phyloP scores from a whole-genome alignment of 2,329 filamentous ascomycete genomes.

The Fusarium multiceps region DNA sequence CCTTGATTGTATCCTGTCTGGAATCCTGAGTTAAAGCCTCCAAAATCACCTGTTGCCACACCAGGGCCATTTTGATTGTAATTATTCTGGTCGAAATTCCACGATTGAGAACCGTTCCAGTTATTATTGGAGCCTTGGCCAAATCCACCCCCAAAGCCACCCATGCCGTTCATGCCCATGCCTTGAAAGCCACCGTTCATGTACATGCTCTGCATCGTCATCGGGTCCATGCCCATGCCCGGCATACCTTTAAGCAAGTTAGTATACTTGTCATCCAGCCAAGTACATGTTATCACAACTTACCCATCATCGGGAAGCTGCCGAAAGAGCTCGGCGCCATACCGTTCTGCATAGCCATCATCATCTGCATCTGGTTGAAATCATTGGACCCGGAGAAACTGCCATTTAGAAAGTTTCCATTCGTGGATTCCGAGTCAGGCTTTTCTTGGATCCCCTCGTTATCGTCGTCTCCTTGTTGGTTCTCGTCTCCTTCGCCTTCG shows the following conservation, averaged over 20 bases:
- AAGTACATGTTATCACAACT: conserved; percentile 50
- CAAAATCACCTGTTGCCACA: conserved; percentile 84
- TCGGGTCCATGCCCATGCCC: conserved; percentile 86
- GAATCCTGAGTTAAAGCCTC: conserved; percentile 81
- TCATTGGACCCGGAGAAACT: conserved; percentile 71
- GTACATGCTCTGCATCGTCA: conserved; percentile 79
- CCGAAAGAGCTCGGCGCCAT: conserved; percentile 68
- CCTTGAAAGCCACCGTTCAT: conserved; percentile 83
- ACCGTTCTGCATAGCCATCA: conserved; percentile 80
- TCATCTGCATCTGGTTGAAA: conserved; percentile 82
- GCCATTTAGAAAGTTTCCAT: conserved; percentile 66
- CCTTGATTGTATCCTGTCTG: conserved; percentile 83
- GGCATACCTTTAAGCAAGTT: conserved; percentile 71
- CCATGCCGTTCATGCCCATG: conserved; percentile 84
- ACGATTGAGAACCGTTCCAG: conserved; percentile 84
- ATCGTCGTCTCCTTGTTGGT: conserved; percentile 44
- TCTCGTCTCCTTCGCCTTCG: conserved; percentile 29
- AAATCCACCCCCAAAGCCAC: conserved; percentile 74
- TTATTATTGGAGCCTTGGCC: conserved; percentile 76
- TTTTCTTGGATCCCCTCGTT: conserved; percentile 49
- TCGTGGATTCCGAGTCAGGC: conserved; percentile 54
- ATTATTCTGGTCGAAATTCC: conserved; percentile 89
- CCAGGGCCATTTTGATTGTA: conserved; percentile 87
- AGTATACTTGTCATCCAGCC: conserved; percentile 39
- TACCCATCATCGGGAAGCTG: conserved; percentile 87